Evolutionary conservation across 2,329 filamentous ascomycete genomes (phyloP).

Genomic region (Fusarium newnesense): DNA sequence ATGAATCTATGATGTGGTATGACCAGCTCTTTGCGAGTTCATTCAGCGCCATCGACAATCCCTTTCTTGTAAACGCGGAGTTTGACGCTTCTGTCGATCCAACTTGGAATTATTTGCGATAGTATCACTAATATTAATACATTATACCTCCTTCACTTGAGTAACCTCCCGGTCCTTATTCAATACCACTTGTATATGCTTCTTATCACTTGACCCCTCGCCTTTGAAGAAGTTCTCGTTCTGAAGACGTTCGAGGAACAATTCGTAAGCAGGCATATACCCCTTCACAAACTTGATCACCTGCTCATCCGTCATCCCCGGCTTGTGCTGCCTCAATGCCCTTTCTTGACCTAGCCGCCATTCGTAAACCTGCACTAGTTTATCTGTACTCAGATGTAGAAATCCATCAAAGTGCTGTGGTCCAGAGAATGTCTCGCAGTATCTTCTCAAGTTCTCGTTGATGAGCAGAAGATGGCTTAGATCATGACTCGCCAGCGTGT

Average conservation of each 20-base stretch:
- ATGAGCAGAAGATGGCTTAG: conserved; percentile 33
- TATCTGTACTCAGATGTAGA: conserved; percentile 40
- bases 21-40: conserved; percentile 49
- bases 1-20: conserved; percentile 51
- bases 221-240: conserved; percentile 27
- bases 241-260: conserved; percentile 36
- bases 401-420: conserved; percentile 36
- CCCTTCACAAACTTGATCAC: conserved; percentile 39
- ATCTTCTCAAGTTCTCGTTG: conserved; percentile 38
- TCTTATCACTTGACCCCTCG: not conserved
- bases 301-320: conserved; percentile 40
- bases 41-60: conserved; percentile 49
- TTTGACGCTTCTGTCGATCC: conserved; percentile 48
- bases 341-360: conserved; percentile 38
- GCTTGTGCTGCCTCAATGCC: conserved; percentile 31
- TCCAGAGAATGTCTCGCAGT: conserved; percentile 30
- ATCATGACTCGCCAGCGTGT: conserved; percentile 33
- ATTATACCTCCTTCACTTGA: conserved; percentile 20
- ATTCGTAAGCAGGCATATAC: conserved; percentile 42
- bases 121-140: not conserved
- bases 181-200: conserved; percentile 23
- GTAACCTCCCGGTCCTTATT: conserved; percentile 15
- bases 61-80: conserved; percentile 47
- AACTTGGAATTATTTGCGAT: conserved; percentile 46
- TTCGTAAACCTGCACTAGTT: conserved; percentile 35